Percentiles rank a stretch among this genome's conserved stretches.
Evolutionary conservation across 208 protist genomes (phyloP).

Genomic region (Borovskyia barvae): DNA sequence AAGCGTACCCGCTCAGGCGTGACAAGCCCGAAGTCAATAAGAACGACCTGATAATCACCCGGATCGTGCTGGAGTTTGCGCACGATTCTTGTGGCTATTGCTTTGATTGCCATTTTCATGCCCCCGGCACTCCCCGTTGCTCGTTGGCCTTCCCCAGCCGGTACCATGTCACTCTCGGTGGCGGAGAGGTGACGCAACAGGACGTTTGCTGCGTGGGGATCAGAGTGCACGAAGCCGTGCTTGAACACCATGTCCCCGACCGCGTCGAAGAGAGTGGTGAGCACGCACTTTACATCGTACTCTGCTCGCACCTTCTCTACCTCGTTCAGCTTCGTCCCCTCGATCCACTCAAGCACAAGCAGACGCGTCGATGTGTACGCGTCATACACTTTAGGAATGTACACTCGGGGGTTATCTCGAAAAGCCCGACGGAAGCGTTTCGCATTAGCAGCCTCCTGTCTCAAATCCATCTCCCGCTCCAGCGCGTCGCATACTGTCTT

Average conservation of each 20-base stretch:
- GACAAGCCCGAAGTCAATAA: conserved; percentile 83
- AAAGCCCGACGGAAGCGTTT: conserved; percentile 48
- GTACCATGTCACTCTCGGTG: too few species aligned
- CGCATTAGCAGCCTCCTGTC: conserved; percentile 73
- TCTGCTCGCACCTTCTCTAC: conserved; percentile 45
- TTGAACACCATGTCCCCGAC: conserved; percentile 95
- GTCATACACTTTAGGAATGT: conserved; percentile 64
- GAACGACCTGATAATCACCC: conserved; percentile 52
- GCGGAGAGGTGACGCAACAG: conserved; percentile 82
- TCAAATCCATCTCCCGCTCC: conserved; percentile 82
- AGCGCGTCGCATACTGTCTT: conserved; percentile 73
- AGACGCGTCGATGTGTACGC: conserved; percentile 61
- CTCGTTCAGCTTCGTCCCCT: conserved; percentile 77
- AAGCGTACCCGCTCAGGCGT: conserved; percentile 68
- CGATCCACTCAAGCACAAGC: conserved; percentile 93
- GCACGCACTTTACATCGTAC: conserved; percentile 48
- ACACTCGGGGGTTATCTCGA: conserved; percentile 31
- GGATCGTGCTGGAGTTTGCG: conserved; percentile 6
- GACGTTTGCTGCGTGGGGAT: conserved; percentile 94
- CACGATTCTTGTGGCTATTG: too few species aligned
- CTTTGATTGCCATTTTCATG: too few species aligned
- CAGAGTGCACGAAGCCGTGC: conserved; percentile 92
- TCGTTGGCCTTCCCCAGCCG: too few species aligned
- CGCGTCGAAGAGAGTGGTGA: conserved; percentile 76
- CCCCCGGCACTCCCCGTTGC: too few species aligned